phyloP scores from a whole-genome alignment of 1,284 basidiomycete species.

The Heterobasidion parviporum region DNA sequence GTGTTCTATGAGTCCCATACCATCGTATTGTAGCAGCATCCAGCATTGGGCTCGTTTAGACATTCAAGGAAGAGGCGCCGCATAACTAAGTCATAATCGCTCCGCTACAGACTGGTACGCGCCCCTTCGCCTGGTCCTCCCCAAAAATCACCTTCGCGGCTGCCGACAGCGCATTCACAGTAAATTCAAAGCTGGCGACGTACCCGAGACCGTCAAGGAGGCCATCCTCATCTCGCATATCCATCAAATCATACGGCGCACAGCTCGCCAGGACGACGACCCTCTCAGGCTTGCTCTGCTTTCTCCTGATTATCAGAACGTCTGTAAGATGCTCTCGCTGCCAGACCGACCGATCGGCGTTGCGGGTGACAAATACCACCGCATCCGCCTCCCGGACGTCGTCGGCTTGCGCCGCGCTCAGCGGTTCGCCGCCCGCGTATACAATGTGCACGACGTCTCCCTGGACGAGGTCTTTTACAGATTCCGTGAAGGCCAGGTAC shows the following conservation, averaged over 20 bases:
- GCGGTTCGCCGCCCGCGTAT: constrained; percentile 26
- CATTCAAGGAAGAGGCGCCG: too few species aligned
- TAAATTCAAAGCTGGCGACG: constrained; percentile 53
- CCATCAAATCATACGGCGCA: constrained; percentile 49
- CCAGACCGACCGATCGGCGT: constrained; percentile 47
- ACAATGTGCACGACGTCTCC: constrained; percentile 34
- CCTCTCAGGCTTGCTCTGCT: constrained; percentile 6
- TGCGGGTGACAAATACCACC: constrained; percentile 49
- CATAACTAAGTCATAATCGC: neutral
- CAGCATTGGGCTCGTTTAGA: too few species aligned
- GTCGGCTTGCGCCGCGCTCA: constrained; percentile 13
- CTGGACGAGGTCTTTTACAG: constrained; percentile 24
- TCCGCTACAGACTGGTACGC: constrained; percentile 26
- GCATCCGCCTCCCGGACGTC: constrained; percentile 17
- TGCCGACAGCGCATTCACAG: constrained; percentile 37
- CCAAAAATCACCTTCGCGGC: constrained; percentile 38
- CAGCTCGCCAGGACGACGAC: constrained; percentile 49
- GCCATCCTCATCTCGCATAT: constrained; percentile 15
- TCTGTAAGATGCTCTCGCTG: constrained; percentile 36
- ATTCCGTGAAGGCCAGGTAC: constrained; percentile 39
- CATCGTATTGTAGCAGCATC: too few species aligned
- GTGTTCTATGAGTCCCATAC: too few species aligned
- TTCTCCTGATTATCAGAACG: constrained; percentile 16
- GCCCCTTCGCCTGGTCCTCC: constrained; percentile 24
- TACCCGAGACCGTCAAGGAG: constrained; percentile 16